phyloP scores from a whole-genome alignment of 257 asterid species.

The Capsicum chinense region DNA sequence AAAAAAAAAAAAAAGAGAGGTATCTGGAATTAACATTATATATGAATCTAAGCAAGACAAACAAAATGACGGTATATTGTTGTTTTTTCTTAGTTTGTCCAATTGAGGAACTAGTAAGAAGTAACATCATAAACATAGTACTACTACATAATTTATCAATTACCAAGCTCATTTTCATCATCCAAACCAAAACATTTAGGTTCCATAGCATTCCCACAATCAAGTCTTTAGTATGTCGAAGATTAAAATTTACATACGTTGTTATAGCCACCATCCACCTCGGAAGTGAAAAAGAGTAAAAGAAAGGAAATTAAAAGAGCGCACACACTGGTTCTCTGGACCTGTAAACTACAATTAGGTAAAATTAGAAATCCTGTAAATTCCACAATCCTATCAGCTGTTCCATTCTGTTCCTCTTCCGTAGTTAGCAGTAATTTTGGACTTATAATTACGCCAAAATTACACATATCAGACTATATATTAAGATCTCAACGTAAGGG shows the following conservation, averaged over 20 bases:
- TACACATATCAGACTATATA: constrained; percentile 38
- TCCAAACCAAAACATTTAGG: constrained; percentile 3
- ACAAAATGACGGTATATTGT: no score
- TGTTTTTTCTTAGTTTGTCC: no score
- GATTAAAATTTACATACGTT: background rate
- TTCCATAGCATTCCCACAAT: constrained; percentile 12
- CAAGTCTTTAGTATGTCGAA: background rate
- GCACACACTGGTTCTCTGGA: constrained; percentile 2
- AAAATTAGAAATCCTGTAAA: constrained; percentile 19
- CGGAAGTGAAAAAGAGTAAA: background rate
- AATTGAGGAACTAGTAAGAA: background rate
- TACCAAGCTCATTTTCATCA: background rate
- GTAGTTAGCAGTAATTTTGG: constrained; percentile 71
- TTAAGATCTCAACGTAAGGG: background rate
- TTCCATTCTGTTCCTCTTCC: constrained; percentile 44
- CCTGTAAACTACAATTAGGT: constrained; percentile 27
- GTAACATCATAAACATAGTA: background rate
- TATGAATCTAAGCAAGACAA: background rate
- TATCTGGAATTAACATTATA: background rate
- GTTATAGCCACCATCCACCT: background rate
- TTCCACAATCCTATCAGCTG: constrained; percentile 21
- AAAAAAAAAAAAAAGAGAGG: no score
- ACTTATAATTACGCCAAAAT: constrained; percentile 74
- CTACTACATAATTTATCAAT: background rate
- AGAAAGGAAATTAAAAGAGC: background rate